phyloP scores from a whole-genome alignment of 2,329 filamentous ascomycete species.

The Aotearoamyces nothofagi region DNA sequence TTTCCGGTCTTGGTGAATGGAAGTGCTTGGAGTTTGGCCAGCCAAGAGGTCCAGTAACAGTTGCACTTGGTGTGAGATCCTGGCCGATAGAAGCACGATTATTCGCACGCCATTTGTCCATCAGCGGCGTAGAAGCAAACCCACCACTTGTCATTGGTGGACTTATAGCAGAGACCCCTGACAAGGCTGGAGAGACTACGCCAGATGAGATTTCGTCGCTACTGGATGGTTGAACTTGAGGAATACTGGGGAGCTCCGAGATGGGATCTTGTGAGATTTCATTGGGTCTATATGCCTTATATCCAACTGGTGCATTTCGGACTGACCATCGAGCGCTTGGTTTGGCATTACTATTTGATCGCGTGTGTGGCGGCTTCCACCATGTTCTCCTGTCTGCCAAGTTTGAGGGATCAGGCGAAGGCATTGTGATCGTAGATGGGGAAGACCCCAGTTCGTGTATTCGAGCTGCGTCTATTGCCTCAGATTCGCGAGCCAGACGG shows the following conservation, averaged over 20 bases:
- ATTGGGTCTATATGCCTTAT: background rate
- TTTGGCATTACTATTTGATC: background rate
- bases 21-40: constrained; percentile 3
- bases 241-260: background rate
- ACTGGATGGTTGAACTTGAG: background rate
- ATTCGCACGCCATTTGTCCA: background rate
- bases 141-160: background rate
- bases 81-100: background rate
- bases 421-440: background rate
- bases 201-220: background rate
- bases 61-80: constrained; percentile 1
- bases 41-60: constrained; percentile 2
- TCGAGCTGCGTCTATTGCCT: background rate
- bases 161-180: background rate
- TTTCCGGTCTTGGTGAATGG: too few relatives aligned
- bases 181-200: background rate
- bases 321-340: background rate
- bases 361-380: background rate
- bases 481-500: background rate
- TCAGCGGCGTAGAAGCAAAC: background rate
- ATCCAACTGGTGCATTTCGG: background rate
- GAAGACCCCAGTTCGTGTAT: background rate
- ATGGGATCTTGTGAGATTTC: background rate
- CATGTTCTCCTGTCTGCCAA: background rate
- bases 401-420: background rate